Conservation (phyloP, 352 stramenopile species). For the Vaucheria bursata region DNA sequence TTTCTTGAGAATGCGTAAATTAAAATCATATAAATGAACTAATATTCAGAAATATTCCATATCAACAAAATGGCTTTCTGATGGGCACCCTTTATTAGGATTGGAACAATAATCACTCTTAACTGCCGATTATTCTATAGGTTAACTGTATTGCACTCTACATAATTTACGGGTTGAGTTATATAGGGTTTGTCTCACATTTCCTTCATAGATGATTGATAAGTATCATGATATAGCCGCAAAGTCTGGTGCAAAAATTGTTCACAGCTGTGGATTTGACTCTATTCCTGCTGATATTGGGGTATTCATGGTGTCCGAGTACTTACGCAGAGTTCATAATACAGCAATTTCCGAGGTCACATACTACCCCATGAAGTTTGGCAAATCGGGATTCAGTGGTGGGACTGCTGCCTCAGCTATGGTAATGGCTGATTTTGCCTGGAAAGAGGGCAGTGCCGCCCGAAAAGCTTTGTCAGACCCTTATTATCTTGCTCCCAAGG, state of each 20-base stretch:
- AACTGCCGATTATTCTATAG: too few species aligned
- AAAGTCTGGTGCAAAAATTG: conserved; percentile 33
- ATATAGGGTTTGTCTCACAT: too few species aligned
- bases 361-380: conserved; percentile 1
- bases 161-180: too few species aligned
- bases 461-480: conserved; percentile 26
- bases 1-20: too few species aligned
- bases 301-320: conserved; percentile 33
- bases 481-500: not conserved
- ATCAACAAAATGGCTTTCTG: too few species aligned
- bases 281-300: conserved; percentile 41
- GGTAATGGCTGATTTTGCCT: conserved; percentile 16
- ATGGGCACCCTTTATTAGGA: too few species aligned
- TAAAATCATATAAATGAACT: too few species aligned
- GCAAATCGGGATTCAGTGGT: not conserved
- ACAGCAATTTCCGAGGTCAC: not conserved
- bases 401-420: conserved; percentile 24
- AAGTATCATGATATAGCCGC: conserved; percentile 22
- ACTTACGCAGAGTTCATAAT: conserved; percentile 27
- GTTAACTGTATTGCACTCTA: too few species aligned
- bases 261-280: conserved; percentile 37
- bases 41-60: too few species aligned
- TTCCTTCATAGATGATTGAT: conserved; percentile 20
- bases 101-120: too few species aligned
- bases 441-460: conserved; percentile 1